Base-by-base conservation (phyloP, 352 stramenopile species). In the Phytophthora ohioensis region DNA sequence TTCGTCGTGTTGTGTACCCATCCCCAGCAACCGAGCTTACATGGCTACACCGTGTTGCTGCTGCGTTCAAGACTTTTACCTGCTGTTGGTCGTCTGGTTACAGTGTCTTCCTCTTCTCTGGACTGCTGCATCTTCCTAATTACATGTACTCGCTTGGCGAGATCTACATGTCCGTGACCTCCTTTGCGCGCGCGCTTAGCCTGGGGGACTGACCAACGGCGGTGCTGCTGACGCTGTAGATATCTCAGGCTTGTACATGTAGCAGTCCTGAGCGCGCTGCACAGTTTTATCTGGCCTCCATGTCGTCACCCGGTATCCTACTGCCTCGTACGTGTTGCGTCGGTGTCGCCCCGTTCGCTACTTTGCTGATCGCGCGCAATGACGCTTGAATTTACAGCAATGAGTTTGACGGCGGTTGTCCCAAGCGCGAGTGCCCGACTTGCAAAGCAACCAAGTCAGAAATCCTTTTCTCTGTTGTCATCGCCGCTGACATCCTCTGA, bases 11-110 rank as follows among this genome's bases (percentile, higher is more conserved):
- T 31, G 51, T 27, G 21, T 27, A 2, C 21, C 21, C 21, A 27
- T 27, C 21, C 43, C 35, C 6, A 36, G 34, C 32, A 15, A 54
- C 54, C 31, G 11, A 8, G 21, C 54, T 56, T 7, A 67, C 17
- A 64, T 62, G 41, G 41, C 32, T 46, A 68, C 43, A 56, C 56
- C 41, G 61, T 27, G 30, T 30, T 66, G n/a, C 21, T 27, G 21
- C 21, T 42, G 0, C 21, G 21, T 27, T 31, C 57, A 91, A 81
- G 71, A 81, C 36, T 84, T 91, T 55, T 91, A 90, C 68, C 38
- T 93, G 65, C 34, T 87, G 63, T 67, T 92, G 36, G 77, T 91
- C 6, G 69, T 81, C 10, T 79, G 80, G 84, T 61, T 91, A 89
- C 57, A 80, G 74, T 21, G 72, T 74, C 7, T 91, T 93, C 73